phyloP scores from a whole-genome alignment of 2,329 filamentous ascomycete species.

The Aspergillus fumigatus region DNA sequence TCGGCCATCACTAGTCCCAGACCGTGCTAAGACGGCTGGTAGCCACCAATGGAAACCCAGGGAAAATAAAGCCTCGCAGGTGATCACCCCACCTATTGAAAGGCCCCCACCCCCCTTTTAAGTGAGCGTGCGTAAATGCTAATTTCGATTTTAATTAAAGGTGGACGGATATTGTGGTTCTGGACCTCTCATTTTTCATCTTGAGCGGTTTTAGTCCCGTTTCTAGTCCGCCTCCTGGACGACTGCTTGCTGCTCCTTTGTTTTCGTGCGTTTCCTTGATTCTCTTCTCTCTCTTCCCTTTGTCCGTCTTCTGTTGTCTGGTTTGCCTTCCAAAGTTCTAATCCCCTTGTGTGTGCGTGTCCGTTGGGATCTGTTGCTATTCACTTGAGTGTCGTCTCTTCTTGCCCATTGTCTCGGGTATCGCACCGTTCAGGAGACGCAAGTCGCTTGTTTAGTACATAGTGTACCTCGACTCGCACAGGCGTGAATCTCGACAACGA shows the following conservation, averaged over 20 bases:
- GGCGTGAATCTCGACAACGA: no score
- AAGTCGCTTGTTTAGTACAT: neutral
- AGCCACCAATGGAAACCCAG: neutral
- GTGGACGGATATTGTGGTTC: neutral
- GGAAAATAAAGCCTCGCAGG: neutral
- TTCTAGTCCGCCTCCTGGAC: no score
- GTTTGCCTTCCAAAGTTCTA: neutral
- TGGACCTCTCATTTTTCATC: neutral
- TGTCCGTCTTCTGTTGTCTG: neutral
- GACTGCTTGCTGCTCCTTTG: neutral
- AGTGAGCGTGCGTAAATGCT: neutral
- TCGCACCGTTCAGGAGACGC: neutral
- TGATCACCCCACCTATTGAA: neutral
- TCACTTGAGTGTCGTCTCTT: no score
- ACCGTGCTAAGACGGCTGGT: slow-evolving; percentile 15
- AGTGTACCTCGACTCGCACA: neutral
- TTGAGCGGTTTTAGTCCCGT: no score
- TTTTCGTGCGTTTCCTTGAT: neutral
- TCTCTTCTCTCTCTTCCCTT: neutral
- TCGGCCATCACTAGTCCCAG: slow-evolving; percentile 13
- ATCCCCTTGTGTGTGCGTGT: neutral
- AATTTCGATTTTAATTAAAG: neutral
- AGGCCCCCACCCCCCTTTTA: slow-evolving; percentile 3
- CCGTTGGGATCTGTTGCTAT: neutral
- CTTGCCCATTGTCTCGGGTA: no score